These are phyloP conservation scores for Coniferiporia weirii DNA, from an alignment of 1,284 basidiomycete genomes.

Conservation along the genomic window DNA sequence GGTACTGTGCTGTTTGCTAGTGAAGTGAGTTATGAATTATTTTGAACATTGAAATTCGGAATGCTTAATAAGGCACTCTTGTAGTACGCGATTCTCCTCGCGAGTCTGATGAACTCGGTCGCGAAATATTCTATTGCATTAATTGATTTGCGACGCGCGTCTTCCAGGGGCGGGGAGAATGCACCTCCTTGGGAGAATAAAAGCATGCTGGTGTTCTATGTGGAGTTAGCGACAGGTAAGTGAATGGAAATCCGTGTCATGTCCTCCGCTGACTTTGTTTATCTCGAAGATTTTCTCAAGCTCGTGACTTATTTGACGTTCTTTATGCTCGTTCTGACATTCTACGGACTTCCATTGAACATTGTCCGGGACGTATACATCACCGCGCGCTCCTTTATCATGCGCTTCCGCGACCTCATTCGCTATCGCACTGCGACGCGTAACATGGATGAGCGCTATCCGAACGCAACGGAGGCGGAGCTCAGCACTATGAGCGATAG, in stretches of 20 bases:
- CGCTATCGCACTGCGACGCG: slow-evolving; percentile 91
- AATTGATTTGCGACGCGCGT: slow-evolving; percentile 77
- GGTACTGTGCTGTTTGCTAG: slow-evolving; percentile 93
- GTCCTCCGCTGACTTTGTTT: neutral
- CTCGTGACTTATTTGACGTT: slow-evolving; percentile 89
- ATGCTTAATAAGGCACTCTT: slow-evolving; percentile 7
- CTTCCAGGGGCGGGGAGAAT: slow-evolving; percentile 72
- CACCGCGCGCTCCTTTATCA: slow-evolving; percentile 87
- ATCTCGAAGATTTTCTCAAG: slow-evolving; percentile 79
- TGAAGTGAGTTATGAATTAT: slow-evolving; percentile 54
- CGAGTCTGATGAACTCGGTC: slow-evolving; percentile 73
- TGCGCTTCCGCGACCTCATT: slow-evolving; percentile 80
- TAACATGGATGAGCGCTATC: slow-evolving; percentile 97
- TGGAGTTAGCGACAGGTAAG: slow-evolving; percentile 85
- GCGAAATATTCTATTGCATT: slow-evolving; percentile 85
- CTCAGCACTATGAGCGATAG: slow-evolving; percentile 76
- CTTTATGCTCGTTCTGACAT: slow-evolving; percentile 87
- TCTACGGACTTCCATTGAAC: slow-evolving; percentile 95
- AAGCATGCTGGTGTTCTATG: slow-evolving; percentile 95
- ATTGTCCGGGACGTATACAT: slow-evolving; percentile 96
- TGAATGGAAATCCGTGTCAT: slow-evolving; percentile 18
- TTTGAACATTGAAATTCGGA: neutral
- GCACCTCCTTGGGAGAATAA: slow-evolving; percentile 96
- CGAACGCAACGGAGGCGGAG: slow-evolving; percentile 88
- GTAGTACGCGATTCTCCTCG: slow-evolving; percentile 87